Evolutionary conservation across 208 protist species (phyloP), one percentile per base, ranked within the genome.

Genomic region (Trypanosomatidae sp.): DNA sequence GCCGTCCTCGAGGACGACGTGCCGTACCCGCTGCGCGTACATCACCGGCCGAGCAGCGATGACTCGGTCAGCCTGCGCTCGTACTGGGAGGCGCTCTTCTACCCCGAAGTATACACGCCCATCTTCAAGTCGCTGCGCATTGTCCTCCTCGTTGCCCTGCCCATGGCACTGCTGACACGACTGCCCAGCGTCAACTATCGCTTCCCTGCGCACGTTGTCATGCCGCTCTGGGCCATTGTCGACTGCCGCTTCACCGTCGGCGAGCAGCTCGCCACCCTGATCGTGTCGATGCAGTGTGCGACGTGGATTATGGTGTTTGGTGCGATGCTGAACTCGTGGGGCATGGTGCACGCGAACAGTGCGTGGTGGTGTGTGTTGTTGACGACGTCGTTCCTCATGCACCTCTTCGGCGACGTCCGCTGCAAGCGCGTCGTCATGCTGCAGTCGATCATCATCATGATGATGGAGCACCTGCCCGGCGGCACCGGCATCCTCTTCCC

Each of bases 341-440:
- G 61, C 6, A 43, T 54, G 11, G 42, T 56, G 3, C 38, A 76
- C 30, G 41, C 68, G 52, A 26, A 33, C 3, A 45, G 49, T 4
- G 61, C 53, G 0, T 88, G 79, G 74, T 88, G 79, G 79, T 88
- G 53, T 33, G 58, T 53, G 6, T 21, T 77, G 5, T 67, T 88
- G 27, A 71, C 71, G 23, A 46, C 21, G 16, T 19, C 21, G 16
- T 71, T 77, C 41, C 4, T 37, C 20, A 15, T 65, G 15, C 54
- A 39, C 21, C 44, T 83, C 20, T 50, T 77, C 16, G 79, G 79
- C 11, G 67, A 88, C n/a, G 1, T 81, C 19, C 63, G 46, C 0
- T 41, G 66, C 5, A 77, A 71, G 47, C 69, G 73, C 0, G 21
- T 70, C 8, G 48, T 76, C 15, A 74, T 88, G 50, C 46, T 83